Percentiles rank a stretch among this genome's conserved stretches.
phyloP scores from a whole-genome alignment of 768 basidiomycete species.

The Tephrocybe rancida region DNA sequence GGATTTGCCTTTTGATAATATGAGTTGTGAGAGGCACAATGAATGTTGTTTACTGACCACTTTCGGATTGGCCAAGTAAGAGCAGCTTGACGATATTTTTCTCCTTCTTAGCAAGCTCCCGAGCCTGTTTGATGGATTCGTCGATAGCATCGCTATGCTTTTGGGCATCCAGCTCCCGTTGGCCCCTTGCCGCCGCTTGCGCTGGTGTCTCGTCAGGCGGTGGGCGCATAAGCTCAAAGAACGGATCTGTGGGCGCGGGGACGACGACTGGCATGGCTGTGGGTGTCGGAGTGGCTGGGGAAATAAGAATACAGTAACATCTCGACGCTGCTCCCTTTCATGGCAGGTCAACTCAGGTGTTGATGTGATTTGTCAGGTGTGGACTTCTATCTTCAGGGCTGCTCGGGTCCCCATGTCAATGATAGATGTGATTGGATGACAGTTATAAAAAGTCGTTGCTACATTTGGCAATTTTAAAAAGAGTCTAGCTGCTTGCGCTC shows the following conservation, averaged over 20 bases:
- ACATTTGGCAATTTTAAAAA: too few species aligned
- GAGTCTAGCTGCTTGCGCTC: too few species aligned
- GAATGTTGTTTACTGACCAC: conserved; percentile 43
- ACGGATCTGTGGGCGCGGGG: conserved; percentile 41
- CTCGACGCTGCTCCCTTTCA: not conserved
- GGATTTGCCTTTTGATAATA: conserved; percentile 53
- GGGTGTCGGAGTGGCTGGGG: not conserved
- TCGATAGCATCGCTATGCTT: conserved; percentile 59
- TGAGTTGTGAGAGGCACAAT: not conserved
- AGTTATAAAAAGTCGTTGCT: too few species aligned
- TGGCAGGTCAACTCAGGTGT: not conserved
- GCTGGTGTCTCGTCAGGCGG: conserved; percentile 55
- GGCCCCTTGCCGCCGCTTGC: conserved; percentile 46
- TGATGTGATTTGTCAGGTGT: not conserved
- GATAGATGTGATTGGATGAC: too few species aligned
- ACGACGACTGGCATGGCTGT: conserved; percentile 35
- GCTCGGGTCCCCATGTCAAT: too few species aligned
- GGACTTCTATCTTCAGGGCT: not conserved
- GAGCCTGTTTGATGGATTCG: conserved; percentile 56
- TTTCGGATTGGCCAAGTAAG: conserved; percentile 67
- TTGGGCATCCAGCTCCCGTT: conserved; percentile 51
- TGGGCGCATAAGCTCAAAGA: conserved; percentile 47
- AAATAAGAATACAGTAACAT: conserved; percentile 6
- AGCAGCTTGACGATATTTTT: conserved; percentile 56
- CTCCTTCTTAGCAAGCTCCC: conserved; percentile 42